Conservation (phyloP, 179 eudicot species). For the Beta macrorhiza region DNA sequence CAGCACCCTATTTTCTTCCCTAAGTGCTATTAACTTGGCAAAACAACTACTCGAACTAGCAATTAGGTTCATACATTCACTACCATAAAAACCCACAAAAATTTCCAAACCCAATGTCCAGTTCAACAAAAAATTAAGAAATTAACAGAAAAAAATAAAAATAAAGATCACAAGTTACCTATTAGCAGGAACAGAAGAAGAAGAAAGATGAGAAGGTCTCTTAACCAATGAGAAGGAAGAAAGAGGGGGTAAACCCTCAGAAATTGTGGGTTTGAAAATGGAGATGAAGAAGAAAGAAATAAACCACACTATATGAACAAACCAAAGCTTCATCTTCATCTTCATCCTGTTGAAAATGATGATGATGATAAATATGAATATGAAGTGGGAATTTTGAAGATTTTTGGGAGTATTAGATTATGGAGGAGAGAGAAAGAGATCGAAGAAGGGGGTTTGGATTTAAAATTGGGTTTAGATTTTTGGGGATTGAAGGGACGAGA, state of each 20-base stretch:
- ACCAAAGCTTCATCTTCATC: slow-evolving; percentile 18
- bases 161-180: slow-evolving; percentile 10
- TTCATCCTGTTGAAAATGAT: background rate
- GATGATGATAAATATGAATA: background rate
- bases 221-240: slow-evolving; percentile 30
- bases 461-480: background rate
- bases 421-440: background rate
- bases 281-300: slow-evolving; percentile 33
- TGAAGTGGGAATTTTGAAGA: background rate
- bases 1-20: background rate
- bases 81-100: slow-evolving; percentile 1
- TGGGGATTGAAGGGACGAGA: background rate
- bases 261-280: slow-evolving; percentile 30
- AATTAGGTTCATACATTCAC: background rate
- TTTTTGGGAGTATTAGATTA: background rate
- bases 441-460: background rate
- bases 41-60: background rate
- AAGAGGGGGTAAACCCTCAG: slow-evolving; percentile 17
- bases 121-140: background rate
- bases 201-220: slow-evolving; percentile 17
- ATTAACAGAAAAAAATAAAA: background rate
- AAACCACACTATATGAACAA: slow-evolving; percentile 26
- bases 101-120: background rate
- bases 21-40: background rate
- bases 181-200: slow-evolving; percentile 22